Conservation (phyloP, 192 early-diverging fungal species). For the Linnemannia elongata region DNA sequence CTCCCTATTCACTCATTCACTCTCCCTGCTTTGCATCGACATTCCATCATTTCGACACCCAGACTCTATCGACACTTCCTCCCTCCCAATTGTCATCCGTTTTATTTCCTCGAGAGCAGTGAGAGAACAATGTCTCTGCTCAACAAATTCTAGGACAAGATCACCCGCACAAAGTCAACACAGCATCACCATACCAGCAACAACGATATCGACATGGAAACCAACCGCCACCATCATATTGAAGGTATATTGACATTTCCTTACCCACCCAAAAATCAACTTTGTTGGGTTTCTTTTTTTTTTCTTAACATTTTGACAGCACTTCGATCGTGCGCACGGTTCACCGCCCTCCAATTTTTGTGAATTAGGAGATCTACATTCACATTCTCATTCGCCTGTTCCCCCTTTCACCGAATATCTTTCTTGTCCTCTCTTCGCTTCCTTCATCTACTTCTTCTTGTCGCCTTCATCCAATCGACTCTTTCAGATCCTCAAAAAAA, state of each 20-base stretch:
- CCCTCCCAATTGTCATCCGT: too few species aligned
- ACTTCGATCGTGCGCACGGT: not conserved
- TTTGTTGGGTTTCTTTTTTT: not conserved
- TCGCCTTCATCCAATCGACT: too few species aligned
- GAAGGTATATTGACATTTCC: not conserved
- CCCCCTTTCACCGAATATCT: too few species aligned
- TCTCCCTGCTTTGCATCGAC: not conserved
- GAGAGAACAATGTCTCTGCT: not conserved
- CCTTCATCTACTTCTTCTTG: too few species aligned
- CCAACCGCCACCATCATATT: not conserved
- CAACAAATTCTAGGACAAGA: slow-evolving; percentile 11
- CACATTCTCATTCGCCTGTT: too few species aligned
- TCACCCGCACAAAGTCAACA: not conserved
- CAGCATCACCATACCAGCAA: not conserved
- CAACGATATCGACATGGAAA: not conserved
- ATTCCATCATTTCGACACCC: not conserved
- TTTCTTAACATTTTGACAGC: not conserved
- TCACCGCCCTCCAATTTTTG: not conserved
- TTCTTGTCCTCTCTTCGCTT: too few species aligned
- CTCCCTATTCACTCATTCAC: too few species aligned
- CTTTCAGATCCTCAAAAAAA: too few species aligned
- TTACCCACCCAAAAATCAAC: not conserved
- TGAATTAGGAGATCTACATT: too few species aligned
- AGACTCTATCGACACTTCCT: too few species aligned
- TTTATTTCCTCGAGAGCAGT: not conserved